Evolutionary conservation across 306 rosid genomes (phyloP).

Genomic region (Sicyos edulis): DNA sequence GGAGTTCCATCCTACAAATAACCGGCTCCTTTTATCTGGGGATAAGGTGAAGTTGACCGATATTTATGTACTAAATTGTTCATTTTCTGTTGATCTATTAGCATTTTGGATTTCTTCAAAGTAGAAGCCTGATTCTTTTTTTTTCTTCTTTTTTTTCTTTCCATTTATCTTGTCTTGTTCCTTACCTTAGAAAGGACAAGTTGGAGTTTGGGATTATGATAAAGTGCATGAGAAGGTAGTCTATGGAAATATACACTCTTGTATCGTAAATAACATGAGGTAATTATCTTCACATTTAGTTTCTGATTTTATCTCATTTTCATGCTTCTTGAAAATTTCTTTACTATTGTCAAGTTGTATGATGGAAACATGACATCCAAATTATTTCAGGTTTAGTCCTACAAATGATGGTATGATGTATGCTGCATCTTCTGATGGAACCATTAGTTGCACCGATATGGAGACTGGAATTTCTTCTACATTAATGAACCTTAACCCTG

Average conservation of each 20-base stretch:
- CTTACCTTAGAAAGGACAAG: conserved; percentile 77
- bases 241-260: conserved; percentile 74
- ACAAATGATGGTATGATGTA: conserved; percentile 61
- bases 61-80: conserved; percentile 11
- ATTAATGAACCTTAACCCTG: conserved; percentile 68
- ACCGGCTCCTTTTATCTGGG: conserved; percentile 81
- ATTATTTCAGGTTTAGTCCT: conserved; percentile 59
- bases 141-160: conserved; percentile 14
- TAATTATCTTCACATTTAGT: conserved; percentile 29
- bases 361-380: neutral
- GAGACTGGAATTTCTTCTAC: conserved; percentile 79
- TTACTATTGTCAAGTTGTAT: neutral
- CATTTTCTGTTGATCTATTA: neutral
- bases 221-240: conserved; percentile 78
- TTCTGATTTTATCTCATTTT: neutral
- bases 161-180: conserved; percentile 8
- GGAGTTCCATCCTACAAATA: conserved; percentile 91
- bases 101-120: neutral
- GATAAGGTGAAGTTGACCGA: conserved; percentile 57
- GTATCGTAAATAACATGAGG: conserved; percentile 81
- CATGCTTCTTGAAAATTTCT: neutral
- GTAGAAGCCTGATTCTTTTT: neutral
- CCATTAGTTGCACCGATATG: conserved; percentile 61
- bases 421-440: conserved; percentile 92
- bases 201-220: conserved; percentile 89